phyloP scores from a whole-genome alignment of 108 stramenopile genomes.

The Skeletonema tropicum region DNA sequence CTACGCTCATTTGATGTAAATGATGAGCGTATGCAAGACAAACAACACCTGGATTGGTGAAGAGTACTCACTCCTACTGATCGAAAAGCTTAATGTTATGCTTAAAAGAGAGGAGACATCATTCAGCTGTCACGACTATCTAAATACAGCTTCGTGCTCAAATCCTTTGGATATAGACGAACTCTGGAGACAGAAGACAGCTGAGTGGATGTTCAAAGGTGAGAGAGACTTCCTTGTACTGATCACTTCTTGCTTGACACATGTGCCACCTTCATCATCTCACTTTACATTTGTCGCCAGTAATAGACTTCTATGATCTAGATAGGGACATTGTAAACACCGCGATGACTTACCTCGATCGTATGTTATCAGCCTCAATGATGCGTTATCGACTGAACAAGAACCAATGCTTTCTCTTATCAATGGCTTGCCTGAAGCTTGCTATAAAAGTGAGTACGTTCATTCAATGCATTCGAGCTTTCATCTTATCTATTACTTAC shows the following conservation, averaged over 20 bases:
- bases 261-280: no score
- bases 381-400: slow-evolving; percentile 34
- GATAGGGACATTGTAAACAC: slow-evolving; percentile 35
- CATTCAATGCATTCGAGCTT: neutral
- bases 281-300: no score
- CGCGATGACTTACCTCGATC: slow-evolving; percentile 45
- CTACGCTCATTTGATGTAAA: neutral
- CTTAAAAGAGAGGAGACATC: slow-evolving; percentile 14
- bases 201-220: slow-evolving; percentile 54
- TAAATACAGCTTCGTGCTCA: neutral
- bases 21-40: neutral
- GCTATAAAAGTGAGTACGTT: slow-evolving; percentile 25
- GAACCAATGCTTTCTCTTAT: slow-evolving; percentile 25
- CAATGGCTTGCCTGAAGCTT: slow-evolving; percentile 35
- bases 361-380: slow-evolving; percentile 30
- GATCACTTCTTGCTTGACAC: no score
- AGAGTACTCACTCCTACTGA: slow-evolving; percentile 9
- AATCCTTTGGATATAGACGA: slow-evolving; percentile 25
- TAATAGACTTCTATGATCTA: slow-evolving; percentile 38
- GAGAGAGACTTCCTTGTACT: no score
- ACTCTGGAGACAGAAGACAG: slow-evolving; percentile 36
- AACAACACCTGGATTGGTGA: slow-evolving; percentile 11
- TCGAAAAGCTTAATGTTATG: slow-evolving; percentile 22
- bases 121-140: slow-evolving; percentile 15
- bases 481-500: neutral